A percentile compares a stretch with the other conserved stretches of the same genome.
Evolutionary conservation across 371 early-diverging fungal genomes (phyloP).

Genomic region (Parasitella parasitica): DNA sequence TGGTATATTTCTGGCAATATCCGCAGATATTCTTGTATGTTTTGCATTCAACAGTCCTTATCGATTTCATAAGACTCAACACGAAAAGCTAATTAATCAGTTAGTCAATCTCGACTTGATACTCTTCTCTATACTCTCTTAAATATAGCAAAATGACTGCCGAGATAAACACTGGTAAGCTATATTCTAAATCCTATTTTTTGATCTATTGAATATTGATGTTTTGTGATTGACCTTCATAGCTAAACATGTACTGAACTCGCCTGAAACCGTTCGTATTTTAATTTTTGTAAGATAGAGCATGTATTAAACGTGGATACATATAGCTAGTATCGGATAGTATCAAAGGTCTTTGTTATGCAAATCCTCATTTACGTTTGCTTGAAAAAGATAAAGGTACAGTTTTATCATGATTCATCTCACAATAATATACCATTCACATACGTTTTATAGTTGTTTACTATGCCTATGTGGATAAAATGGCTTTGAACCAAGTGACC

Average conservation of each 20-base stretch:
- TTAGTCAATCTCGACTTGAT: background rate
- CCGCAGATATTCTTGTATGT: background rate
- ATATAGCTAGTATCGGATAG: constrained; percentile 37
- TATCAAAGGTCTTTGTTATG: constrained; percentile 42
- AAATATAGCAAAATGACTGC: background rate
- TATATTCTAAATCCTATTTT: background rate
- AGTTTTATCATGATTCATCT: background rate
- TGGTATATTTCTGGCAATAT: background rate
- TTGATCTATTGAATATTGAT: background rate
- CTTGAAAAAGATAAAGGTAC: constrained; percentile 37
- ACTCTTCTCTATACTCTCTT: no score
- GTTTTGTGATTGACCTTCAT: background rate
- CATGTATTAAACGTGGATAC: background rate
- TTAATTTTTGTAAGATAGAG: background rate
- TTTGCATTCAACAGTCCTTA: background rate
- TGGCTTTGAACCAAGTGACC: constrained; percentile 67
- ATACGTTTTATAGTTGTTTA: constrained; percentile 65
- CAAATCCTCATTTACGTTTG: constrained; percentile 36
- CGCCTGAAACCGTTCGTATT: constrained; percentile 29
- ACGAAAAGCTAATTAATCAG: background rate
- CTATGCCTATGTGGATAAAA: constrained; percentile 46
- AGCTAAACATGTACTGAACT: constrained; percentile 43
- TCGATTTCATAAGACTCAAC: background rate
- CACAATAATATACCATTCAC: no score
- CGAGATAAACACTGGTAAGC: background rate